These are phyloP conservation scores for Erysimum cheiri DNA, from an alignment of 441 rosid genomes.

Conservation along the genomic window DNA sequence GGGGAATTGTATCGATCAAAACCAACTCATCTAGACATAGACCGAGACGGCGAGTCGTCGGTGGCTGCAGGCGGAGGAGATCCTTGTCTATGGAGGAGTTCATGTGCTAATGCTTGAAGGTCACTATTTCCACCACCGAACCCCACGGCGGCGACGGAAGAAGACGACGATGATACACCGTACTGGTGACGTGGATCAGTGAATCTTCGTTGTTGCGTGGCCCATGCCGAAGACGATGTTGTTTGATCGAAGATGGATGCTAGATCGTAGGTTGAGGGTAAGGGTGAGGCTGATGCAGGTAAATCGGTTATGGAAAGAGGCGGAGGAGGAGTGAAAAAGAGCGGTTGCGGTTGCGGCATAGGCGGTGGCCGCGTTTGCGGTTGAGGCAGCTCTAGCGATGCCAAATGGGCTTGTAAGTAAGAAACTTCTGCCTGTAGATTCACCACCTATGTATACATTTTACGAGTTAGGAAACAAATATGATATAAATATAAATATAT, in stretches of 20 bases:
- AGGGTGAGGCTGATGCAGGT: constrained; percentile 54
- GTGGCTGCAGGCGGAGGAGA: constrained; percentile 44
- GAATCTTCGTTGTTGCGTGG: constrained; percentile 66
- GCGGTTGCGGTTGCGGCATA: constrained; percentile 44
- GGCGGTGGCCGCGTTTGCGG: constrained; percentile 46
- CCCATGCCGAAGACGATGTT: constrained; percentile 53
- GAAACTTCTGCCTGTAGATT: constrained; percentile 87
- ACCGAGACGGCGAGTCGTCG: constrained; percentile 45
- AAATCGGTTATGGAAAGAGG: constrained; percentile 72
- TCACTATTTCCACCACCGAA: constrained; percentile 59
- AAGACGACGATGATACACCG: constrained; percentile 40
- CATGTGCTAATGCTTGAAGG: constrained; percentile 79
- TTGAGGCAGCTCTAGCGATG: constrained; percentile 71
- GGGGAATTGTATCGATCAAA: constrained; percentile 20
- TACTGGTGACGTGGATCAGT: constrained; percentile 65
- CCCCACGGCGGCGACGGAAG: constrained; percentile 40
- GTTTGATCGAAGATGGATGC: constrained; percentile 71
- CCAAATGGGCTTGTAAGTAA: constrained; percentile 80
- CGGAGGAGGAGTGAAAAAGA: constrained; percentile 41
- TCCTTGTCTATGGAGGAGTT: constrained; percentile 57
- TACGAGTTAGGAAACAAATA: neutral
- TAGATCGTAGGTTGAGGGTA: constrained; percentile 54
- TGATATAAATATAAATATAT: constrained; percentile 1
- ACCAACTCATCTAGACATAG: constrained; percentile 44
- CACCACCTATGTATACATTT: constrained; percentile 64